A percentile compares a stretch with the other conserved stretches of the same genome.
These are phyloP conservation scores for Trypanosoma cruzi DNA, from an alignment of 208 protist species.

Conservation along the genomic window DNA sequence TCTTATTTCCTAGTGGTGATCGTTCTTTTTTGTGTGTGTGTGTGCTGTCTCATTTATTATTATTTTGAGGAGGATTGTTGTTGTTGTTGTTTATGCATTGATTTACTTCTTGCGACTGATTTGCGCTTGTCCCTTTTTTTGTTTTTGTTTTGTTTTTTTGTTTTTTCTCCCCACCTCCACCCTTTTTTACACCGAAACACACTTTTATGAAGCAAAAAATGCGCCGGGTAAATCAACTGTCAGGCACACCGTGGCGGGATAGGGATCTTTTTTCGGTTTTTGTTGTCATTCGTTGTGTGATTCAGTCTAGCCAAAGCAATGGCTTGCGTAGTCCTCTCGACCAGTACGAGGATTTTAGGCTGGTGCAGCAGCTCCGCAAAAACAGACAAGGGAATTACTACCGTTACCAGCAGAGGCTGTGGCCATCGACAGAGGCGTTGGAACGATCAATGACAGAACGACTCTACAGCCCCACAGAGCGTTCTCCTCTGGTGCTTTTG, in stretches of 20 bases:
- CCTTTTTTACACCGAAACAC: too few species aligned
- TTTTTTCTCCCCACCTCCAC: neutral
- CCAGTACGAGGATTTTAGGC: slow-evolving; percentile 57
- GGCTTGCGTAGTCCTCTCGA: slow-evolving; percentile 63
- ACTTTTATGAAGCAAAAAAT: slow-evolving; percentile 1
- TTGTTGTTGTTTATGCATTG: too few species aligned
- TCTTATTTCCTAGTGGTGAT: too few species aligned
- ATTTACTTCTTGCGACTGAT: too few species aligned
- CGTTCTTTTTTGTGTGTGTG: too few species aligned
- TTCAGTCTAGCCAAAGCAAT: slow-evolving; percentile 55
- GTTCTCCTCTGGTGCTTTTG: slow-evolving; percentile 55
- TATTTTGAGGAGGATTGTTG: too few species aligned
- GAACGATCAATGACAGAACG: slow-evolving; percentile 61
- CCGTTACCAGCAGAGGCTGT: slow-evolving; percentile 79
- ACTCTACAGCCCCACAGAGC: slow-evolving; percentile 71
- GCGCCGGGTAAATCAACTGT: neutral
- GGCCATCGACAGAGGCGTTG: slow-evolving; percentile 63
- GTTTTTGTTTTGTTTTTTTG: slow-evolving; percentile 1
- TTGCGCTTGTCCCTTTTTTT: too few species aligned
- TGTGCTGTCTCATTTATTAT: too few species aligned
- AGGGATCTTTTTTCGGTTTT: neutral
- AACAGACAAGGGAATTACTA: slow-evolving; percentile 85
- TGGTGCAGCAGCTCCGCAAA: slow-evolving; percentile 35
- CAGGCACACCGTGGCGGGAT: neutral
- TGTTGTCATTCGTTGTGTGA: slow-evolving; percentile 25